Percentiles rank a stretch among this genome's conserved stretches.
phyloP scores from a whole-genome alignment of 108 stramenopile genomes.

The Seminavis robusta region DNA sequence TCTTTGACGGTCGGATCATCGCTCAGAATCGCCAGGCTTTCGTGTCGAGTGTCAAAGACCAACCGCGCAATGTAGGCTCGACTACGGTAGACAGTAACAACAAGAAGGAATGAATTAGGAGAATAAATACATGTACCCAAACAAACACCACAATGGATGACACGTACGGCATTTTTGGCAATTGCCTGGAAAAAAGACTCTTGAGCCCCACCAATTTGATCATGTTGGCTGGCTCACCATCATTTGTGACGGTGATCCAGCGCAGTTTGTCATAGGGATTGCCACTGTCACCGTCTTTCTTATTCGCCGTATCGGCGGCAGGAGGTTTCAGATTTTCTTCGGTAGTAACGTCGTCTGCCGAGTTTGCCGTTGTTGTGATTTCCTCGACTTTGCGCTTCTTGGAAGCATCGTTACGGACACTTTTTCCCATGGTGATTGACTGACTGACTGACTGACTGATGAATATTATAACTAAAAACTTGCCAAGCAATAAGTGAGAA shows the following conservation, averaged over 20 bases:
- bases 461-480: no score
- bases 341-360: no score
- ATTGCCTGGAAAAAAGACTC: conserved; percentile 93
- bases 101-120: neutral
- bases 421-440: no score
- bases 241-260: conserved; percentile 73
- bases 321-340: no score
- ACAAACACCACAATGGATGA: no score
- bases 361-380: no score
- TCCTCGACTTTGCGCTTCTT: no score
- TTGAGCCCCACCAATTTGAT: conserved; percentile 90
- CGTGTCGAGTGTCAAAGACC: conserved; percentile 95
- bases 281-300: neutral
- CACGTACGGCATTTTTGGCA: conserved; percentile 99
- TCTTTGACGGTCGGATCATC: conserved; percentile 55
- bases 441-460: no score
- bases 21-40: conserved; percentile 79
- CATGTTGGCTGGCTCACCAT: conserved; percentile 72
- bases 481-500: no score
- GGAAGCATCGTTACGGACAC: no score
- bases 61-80: conserved; percentile 93
- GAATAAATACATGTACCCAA: conserved; percentile 6
- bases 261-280: conserved; percentile 63
- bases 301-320: no score
- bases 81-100: conserved; percentile 8